Conservation (phyloP, 2,329 filamentous ascomycete genomes). For the Parastagonospora nodorum region DNA sequence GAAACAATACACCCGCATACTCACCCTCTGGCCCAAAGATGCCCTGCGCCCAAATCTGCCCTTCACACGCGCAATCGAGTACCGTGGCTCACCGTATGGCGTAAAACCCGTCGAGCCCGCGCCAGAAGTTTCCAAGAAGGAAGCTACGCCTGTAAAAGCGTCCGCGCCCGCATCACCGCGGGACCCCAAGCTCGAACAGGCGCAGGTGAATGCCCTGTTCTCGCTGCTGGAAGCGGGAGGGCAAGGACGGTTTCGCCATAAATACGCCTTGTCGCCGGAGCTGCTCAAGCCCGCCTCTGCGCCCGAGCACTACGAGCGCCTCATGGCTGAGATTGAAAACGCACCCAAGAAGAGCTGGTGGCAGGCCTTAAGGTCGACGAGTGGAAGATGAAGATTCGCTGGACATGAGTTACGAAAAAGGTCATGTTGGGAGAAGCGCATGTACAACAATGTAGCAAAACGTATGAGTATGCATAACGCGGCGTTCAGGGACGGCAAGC, state of each 20-base stretch:
- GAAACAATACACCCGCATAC: constrained; percentile 57
- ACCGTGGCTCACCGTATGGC: constrained; percentile 43
- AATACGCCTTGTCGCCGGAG: constrained; percentile 32
- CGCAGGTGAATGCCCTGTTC: constrained; percentile 63
- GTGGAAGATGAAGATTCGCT: constrained; percentile 47
- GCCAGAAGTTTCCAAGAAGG: constrained; percentile 14
- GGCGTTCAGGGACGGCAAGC: background rate
- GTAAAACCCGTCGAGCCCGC: constrained; percentile 29
- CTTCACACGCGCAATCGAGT: constrained; percentile 52
- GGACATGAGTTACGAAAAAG: constrained; percentile 18
- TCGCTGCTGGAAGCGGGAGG: constrained; percentile 53
- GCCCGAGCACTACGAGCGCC: constrained; percentile 40
- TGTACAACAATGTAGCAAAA: background rate
- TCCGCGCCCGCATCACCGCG: constrained; percentile 13
- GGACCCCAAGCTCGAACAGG: constrained; percentile 43
- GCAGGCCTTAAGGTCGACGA: constrained; percentile 40
- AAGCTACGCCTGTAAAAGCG: constrained; percentile 9
- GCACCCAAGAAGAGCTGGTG: constrained; percentile 44
- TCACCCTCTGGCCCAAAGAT: constrained; percentile 57
- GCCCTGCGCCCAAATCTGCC: constrained; percentile 54
- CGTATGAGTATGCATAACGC: background rate
- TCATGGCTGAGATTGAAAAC: constrained; percentile 44
- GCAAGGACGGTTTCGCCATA: constrained; percentile 59
- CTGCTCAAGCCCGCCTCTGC: constrained; percentile 41
- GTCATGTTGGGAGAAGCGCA: background rate